Evolutionary conservation across 2,329 filamentous ascomycete genomes (phyloP), one percentile per base, ranked within the genome.

Genomic region (Penicillium sp.): DNA sequence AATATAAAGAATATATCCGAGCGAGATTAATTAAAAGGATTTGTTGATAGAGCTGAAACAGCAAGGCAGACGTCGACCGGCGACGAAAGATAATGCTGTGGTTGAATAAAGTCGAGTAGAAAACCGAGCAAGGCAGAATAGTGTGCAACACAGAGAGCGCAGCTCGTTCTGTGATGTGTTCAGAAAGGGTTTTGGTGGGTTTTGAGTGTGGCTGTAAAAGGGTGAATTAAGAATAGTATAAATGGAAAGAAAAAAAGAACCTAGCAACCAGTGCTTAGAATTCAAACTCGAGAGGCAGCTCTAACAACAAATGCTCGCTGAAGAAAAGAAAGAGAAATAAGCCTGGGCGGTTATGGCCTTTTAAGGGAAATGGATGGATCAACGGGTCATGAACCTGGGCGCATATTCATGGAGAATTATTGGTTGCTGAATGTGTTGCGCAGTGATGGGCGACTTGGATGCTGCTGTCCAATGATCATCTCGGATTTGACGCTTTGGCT

Each of bases 251-350:
- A 66, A 81, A 72, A 75, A 78, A 81, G 76, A 63, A 61, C 57
- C 59, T 57, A 61, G 63, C 68, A 71, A 61, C 68, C 68, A 71
- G 68, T 71, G 67, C 68, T 66, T 61, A 63, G 66, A 62, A 62
- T 67, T 63, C 56, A 55, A 55, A 64, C 59, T 59, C 72, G 77
- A 75, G 75, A 66, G 64, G 65, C 70, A 72, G 67, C 67, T 70
- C 67, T 55, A 61, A 67, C 63, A 64, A 66, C 63, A 63, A 60
- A 62, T 57, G 75, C 83, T 87, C 87, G 84, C 83, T 85, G 78
- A 78, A 78, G 82, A 81, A 75, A 65, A 66, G 63, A 67, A 63
- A 59, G 63, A 66, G 61, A 64, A 63, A 46, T 58, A 42, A 43
- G 57, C 53, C 54, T 55, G 52, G 56, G 59, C 53, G 57, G 54